Percentiles rank a stretch among this genome's conserved stretches.
phyloP scores from a whole-genome alignment of 768 basidiomycete species.

The Amanita polypyramis region DNA sequence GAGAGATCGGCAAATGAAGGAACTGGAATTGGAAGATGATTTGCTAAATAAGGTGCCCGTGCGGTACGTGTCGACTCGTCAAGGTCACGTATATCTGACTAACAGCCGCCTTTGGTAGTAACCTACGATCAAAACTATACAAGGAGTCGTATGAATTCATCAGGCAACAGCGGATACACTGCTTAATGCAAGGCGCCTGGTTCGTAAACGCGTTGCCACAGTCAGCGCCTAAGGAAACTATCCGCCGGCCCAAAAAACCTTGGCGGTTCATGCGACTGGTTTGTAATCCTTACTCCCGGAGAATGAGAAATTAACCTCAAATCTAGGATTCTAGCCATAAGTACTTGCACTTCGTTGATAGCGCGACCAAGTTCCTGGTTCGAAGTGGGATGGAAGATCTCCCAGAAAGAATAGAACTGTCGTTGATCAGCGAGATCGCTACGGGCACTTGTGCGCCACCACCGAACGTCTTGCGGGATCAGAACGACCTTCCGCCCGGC shows the following conservation, averaged over 20 bases:
- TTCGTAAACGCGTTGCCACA: slow-evolving; percentile 72
- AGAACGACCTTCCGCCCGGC: slow-evolving; percentile 44
- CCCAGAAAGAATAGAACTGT: slow-evolving; percentile 76
- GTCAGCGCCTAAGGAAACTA: slow-evolving; percentile 37
- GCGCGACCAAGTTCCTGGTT: slow-evolving; percentile 67
- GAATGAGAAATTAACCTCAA: slow-evolving; percentile 2
- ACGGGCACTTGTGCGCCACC: slow-evolving; percentile 66
- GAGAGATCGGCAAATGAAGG: slow-evolving; percentile 82
- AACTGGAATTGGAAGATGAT: slow-evolving; percentile 83
- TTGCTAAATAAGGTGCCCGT: slow-evolving; percentile 78
- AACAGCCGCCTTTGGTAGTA: slow-evolving; percentile 32
- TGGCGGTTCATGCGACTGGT: slow-evolving; percentile 90
- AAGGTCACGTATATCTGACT: slow-evolving; percentile 1
- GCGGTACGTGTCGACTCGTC: slow-evolving; percentile 32
- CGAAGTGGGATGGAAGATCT: slow-evolving; percentile 80
- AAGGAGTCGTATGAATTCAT: slow-evolving; percentile 90
- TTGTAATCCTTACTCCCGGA: slow-evolving; percentile 11
- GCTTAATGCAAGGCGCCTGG: slow-evolving; percentile 85
- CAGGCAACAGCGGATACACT: slow-evolving; percentile 79
- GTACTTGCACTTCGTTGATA: slow-evolving; percentile 81
- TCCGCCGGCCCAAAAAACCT: slow-evolving; percentile 48
- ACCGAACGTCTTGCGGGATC: slow-evolving; percentile 52
- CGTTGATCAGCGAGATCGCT: slow-evolving; percentile 69
- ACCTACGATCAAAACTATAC: slow-evolving; percentile 75
- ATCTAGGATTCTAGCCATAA: slow-evolving; percentile 68